Evolutionary conservation across 75 land plant genomes (phyloP).

Genomic region (Adiantum capillusveneris): DNA sequence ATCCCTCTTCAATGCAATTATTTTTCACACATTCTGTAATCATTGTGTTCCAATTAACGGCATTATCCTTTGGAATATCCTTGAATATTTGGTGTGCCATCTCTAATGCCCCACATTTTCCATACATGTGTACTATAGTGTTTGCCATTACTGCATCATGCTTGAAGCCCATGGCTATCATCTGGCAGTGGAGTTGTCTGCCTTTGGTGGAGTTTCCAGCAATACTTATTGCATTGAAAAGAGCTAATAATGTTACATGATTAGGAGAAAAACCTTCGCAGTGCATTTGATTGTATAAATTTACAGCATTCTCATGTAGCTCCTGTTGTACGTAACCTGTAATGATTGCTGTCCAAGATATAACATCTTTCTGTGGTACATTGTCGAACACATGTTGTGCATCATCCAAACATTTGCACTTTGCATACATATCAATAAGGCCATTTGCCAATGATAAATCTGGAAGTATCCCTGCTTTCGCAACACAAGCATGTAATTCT

Average conservation of each 20-base stretch:
- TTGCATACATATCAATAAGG: conserved; percentile 23
- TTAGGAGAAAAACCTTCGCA: neutral
- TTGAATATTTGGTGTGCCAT: conserved; percentile 1
- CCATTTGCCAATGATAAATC: conserved; percentile 15
- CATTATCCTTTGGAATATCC: neutral
- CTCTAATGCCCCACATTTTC: neutral
- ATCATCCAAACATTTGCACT: conserved; percentile 6
- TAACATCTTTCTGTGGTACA: conserved; percentile 22
- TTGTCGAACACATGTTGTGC: conserved; percentile 19
- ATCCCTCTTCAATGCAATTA: neutral
- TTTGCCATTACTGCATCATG: neutral
- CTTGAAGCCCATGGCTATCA: neutral
- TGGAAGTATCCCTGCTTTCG: neutral
- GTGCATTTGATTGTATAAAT: neutral
- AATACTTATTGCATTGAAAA: neutral
- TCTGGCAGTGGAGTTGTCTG: neutral
- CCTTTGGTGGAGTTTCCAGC: neutral
- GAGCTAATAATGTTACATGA: neutral
- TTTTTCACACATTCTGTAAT: conserved; percentile 7
- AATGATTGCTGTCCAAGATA: conserved; percentile 35
- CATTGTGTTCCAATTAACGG: conserved; percentile 8
- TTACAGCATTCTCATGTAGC: neutral
- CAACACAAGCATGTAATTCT: neutral
- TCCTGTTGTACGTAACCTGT: conserved; percentile 15
- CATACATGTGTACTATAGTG: neutral